Conservation (phyloP, 208 protist genomes). For the Angomonas ambiguus region DNA sequence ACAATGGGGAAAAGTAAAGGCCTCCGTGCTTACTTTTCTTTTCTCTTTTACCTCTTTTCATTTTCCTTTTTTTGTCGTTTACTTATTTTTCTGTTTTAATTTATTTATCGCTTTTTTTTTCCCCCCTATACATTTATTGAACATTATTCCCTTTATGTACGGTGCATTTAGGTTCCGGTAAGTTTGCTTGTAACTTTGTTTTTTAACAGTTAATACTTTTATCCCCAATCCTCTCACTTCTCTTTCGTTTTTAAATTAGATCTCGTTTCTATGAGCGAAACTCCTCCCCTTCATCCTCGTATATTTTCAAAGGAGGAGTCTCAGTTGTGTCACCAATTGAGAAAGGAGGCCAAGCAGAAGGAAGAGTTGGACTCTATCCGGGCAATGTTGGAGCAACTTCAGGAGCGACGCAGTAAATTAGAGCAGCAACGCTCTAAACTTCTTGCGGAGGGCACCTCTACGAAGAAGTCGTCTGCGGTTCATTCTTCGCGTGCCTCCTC, state of each 20-base stretch:
- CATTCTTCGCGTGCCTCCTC: too few relatives aligned
- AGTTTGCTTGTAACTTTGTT: neutral
- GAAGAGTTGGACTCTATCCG: conserved; percentile 39
- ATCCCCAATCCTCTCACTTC: conserved; percentile 8
- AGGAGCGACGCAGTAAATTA: conserved; percentile 35
- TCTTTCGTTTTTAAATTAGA: conserved; percentile 9
- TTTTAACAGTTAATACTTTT: neutral
- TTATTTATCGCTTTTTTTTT: conserved; percentile 5
- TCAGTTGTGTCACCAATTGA: too few relatives aligned
- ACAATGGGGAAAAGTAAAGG: too few relatives aligned
- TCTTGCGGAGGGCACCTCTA: conserved; percentile 21
- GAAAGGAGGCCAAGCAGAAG: neutral
- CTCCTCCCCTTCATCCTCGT: neutral
- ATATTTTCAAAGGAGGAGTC: neutral
- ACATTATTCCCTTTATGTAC: neutral
- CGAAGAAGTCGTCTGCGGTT: neutral
- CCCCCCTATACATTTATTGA: neutral
- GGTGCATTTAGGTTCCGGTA: neutral
- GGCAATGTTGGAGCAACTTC: conserved; percentile 48
- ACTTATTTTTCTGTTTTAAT: conserved; percentile 4
- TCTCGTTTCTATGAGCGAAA: too few relatives aligned
- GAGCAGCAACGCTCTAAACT: conserved; percentile 46
- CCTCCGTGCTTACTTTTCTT: neutral
- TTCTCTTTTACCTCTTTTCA: conserved; percentile 3
- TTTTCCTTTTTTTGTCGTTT: neutral